Percentiles rank a stretch among this genome's conserved stretches.
Evolutionary conservation across 352 stramenopile species (phyloP).

Genomic region (Salisapilia sapeloensis): DNA sequence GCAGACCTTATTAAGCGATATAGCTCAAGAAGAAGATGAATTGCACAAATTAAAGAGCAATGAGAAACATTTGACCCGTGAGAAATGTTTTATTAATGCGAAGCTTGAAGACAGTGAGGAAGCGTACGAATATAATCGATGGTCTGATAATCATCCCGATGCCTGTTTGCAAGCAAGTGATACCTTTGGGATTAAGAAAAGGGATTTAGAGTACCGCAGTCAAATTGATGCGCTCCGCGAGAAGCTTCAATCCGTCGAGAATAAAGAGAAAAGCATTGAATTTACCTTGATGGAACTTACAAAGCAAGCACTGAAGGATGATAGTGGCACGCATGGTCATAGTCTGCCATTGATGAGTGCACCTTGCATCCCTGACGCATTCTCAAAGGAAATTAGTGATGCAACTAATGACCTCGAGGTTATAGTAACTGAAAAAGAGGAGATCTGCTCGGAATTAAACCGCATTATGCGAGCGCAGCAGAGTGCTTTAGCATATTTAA

Average conservation of each 20-base stretch:
- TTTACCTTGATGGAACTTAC: conserved; percentile 50
- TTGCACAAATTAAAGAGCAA: conserved; percentile 33
- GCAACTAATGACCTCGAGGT: conserved; percentile 55
- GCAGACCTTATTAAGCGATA: conserved; percentile 37
- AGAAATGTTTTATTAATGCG: no score
- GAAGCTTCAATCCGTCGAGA: conserved; percentile 37
- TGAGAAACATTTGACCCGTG: no score
- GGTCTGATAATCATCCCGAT: no score
- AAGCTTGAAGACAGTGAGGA: no score
- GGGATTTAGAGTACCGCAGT: conserved; percentile 16
- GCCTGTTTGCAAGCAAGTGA: no score
- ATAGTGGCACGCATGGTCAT: conserved; percentile 6
- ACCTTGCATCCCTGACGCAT: conserved; percentile 4
- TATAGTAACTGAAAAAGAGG: conserved; percentile 61
- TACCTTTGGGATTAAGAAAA: no score
- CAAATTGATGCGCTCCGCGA: conserved; percentile 37
- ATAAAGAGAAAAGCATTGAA: conserved; percentile 60
- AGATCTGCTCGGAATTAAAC: conserved; percentile 56
- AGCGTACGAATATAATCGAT: no score
- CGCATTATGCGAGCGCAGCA: conserved; percentile 12
- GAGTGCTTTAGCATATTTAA: background rate
- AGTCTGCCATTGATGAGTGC: conserved; percentile 1
- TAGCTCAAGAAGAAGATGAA: conserved; percentile 42
- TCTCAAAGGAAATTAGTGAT: conserved; percentile 67
- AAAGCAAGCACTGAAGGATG: conserved; percentile 37